Conservation (phyloP, 2,329 filamentous ascomycete species). For the Penicillium sp. region DNA sequence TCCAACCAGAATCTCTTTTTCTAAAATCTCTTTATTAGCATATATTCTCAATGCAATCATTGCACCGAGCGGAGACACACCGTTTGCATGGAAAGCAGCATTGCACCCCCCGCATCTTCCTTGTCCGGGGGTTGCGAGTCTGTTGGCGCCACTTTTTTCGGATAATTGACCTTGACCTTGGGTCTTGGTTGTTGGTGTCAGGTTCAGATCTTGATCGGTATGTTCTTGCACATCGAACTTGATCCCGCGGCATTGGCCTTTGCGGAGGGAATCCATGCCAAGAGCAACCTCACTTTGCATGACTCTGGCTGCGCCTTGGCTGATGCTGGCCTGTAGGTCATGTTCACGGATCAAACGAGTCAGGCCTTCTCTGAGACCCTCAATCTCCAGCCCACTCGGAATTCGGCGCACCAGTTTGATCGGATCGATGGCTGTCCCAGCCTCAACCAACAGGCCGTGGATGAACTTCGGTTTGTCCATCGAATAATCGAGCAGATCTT, state of each 20-base stretch:
- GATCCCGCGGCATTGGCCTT: constrained; percentile 79
- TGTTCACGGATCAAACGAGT: constrained; percentile 92
- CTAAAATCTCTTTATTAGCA: constrained; percentile 29
- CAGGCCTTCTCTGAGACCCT: constrained; percentile 83
- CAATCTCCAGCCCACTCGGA: constrained; percentile 88
- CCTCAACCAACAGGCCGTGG: constrained; percentile 84
- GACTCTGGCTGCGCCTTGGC: constrained; percentile 82
- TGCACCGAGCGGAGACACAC: constrained; percentile 22
- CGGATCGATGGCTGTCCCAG: constrained; percentile 89
- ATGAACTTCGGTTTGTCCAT: constrained; percentile 99
- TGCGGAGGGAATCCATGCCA: constrained; percentile 78
- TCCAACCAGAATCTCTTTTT: constrained; percentile 60
- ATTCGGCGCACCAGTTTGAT: constrained; percentile 88
- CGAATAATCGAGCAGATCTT: constrained; percentile 88
- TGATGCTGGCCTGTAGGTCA: constrained; percentile 92
- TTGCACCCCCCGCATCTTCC: constrained; percentile 44
- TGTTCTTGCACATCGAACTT: constrained; percentile 73
- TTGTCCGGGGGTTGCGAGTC: constrained; percentile 9
- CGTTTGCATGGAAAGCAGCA: constrained; percentile 39
- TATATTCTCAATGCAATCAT: neutral
- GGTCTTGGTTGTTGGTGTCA: constrained; percentile 14
- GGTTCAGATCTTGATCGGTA: constrained; percentile 10
- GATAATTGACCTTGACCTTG: constrained; percentile 15
- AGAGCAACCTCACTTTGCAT: constrained; percentile 82
- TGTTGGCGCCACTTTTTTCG: constrained; percentile 7